A percentile compares a stretch with the other conserved stretches of the same genome.
Evolutionary conservation across 371 early-diverging fungal species (phyloP).

Genomic region (Mycotypha africana): DNA sequence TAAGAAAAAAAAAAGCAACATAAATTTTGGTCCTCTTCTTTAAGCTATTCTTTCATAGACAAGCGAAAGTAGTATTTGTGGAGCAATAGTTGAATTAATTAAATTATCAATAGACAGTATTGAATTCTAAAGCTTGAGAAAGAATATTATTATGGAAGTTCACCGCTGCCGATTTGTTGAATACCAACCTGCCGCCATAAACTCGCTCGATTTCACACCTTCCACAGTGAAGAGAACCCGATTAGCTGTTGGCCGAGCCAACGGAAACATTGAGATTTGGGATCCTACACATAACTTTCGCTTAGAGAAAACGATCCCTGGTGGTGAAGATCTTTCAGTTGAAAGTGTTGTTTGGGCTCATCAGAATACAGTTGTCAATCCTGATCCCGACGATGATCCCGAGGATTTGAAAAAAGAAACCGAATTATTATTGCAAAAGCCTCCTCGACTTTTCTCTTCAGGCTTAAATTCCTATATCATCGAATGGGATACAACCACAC

Average conservation of each 20-base stretch:
- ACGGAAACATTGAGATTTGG: conserved; percentile 95
- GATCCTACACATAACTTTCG: conserved; percentile 61
- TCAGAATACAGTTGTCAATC: conserved; percentile 54
- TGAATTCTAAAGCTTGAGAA: no score
- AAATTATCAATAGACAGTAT: no score
- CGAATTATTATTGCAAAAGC: conserved; percentile 41
- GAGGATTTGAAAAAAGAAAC: conserved; percentile 43
- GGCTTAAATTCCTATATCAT: conserved; percentile 81
- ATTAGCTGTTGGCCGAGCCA: conserved; percentile 84
- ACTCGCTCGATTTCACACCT: conserved; percentile 75
- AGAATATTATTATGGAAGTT: no score
- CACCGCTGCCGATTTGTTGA: conserved; percentile 92
- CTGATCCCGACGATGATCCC: conserved; percentile 56
- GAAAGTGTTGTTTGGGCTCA: conserved; percentile 87
- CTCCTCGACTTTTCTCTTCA: conserved; percentile 84
- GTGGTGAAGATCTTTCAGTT: conserved; percentile 68
- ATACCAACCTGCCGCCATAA: conserved; percentile 82
- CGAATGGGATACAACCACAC: conserved; percentile 80
- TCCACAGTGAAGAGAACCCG: conserved; percentile 38
- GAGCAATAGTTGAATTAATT: no score
- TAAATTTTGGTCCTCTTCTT: no score
- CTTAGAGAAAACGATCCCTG: conserved; percentile 78
- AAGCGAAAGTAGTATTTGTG: no score
- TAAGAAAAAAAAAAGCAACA: no score
- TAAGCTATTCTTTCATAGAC: no score